Percentiles rank a stretch among this genome's conserved stretches.
Evolutionary conservation across 1,139 yeast species (phyloP).

Genomic region (Debaryomyces sp.): DNA sequence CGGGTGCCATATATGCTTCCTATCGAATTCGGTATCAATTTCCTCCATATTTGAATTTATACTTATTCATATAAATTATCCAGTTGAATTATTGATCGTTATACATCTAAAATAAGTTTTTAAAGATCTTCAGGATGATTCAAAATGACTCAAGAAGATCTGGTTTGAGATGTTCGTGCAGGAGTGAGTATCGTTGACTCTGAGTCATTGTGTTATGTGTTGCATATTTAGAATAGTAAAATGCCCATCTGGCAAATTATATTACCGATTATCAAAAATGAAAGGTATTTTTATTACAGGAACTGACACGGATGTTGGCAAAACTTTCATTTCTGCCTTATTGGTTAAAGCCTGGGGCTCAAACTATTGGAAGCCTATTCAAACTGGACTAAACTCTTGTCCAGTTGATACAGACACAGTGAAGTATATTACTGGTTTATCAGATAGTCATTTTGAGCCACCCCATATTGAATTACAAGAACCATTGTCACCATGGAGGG

Average conservation of each 20-base stretch:
- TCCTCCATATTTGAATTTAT: conserved; percentile 2
- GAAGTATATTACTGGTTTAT: conserved; percentile 12
- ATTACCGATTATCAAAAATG: not conserved
- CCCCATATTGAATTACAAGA: conserved; percentile 21
- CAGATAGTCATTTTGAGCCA: conserved; percentile 8
- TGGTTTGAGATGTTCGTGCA: not conserved
- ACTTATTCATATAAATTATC: not conserved
- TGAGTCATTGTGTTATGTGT: not conserved
- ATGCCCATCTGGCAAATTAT: not conserved
- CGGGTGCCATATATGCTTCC: conserved; percentile 32
- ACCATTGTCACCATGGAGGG: conserved; percentile 33
- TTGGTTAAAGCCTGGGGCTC: conserved; percentile 26
- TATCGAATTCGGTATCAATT: conserved; percentile 20
- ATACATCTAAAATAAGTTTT: not conserved
- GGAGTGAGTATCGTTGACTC: not conserved
- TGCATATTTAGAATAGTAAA: not conserved
- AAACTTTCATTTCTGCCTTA: conserved; percentile 28
- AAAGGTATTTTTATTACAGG: conserved; percentile 26
- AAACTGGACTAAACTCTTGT: conserved; percentile 30
- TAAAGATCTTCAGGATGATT: not conserved
- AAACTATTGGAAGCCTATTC: conserved; percentile 33
- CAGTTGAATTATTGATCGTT: not conserved
- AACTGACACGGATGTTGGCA: conserved; percentile 35
- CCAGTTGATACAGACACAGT: conserved; percentile 27
- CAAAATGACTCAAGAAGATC: not conserved